Base-by-base conservation (phyloP, 345 rosid genomes). In the Gynandropsis gynandra region DNA sequence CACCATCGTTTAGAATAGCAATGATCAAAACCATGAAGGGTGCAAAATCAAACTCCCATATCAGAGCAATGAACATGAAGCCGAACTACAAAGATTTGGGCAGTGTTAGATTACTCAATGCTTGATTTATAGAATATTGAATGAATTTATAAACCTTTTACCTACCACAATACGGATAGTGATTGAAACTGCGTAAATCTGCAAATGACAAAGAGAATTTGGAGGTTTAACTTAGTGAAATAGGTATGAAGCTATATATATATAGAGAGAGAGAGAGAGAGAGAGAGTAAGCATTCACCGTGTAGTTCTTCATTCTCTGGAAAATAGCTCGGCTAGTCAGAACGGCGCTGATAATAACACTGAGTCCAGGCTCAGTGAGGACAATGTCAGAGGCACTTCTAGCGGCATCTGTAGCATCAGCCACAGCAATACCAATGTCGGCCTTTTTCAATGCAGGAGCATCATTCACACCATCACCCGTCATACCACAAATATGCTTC, bases 11-110 rank as follows among this genome's bases (percentile, higher is more conserved):
- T 13, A 87, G 73, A 50, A 89, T 83, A 50, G 97, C 97, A 43
- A 89, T 89, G 47, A 89, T 86, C 75, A 89, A 67, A 68, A 89
- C 92, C 97, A 89, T 83, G 77, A 89, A 89, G 3, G 97, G 97
- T 1, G 97, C 79, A 67, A 89, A 89, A 63, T 89, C 94, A 9
- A 72, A 89, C 60, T 63, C 63, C 97, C 97, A 89, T 52, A 89
- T 78, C 20, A 89, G 72, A 44, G 96, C 90, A 48, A 89, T 85
- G 21, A 89, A 65, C 90, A 89, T 64, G 69, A 89, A 89, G 31
- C 96, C 94, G 45, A 89, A 73, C 95, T 85, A 76, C 66, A 64
- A 34, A 64, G 56, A 18, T 31, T 48, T 16, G 41, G 1, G 9
- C 16, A 29, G 38, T 13, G 16, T 38, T 29, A 48, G 16, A 37